Conservation (phyloP, 305 asterid genomes). For the Fraxinus sp. region DNA sequence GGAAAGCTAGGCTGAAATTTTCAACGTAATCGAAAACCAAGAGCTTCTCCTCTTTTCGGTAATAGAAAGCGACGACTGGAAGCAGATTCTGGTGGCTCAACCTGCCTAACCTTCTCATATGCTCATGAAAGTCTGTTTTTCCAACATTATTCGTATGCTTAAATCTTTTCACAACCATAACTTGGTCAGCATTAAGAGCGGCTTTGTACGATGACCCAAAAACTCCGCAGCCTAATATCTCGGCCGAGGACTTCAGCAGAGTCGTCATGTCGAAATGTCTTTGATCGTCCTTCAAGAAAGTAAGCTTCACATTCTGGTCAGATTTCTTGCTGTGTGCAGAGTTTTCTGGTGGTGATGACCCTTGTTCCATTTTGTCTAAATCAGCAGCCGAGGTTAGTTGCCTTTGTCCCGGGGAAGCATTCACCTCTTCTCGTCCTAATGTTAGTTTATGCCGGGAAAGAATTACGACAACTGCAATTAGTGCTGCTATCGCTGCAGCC, state of each 20-base stretch:
- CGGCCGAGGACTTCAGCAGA: constrained; percentile 83
- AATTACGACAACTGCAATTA: constrained; percentile 39
- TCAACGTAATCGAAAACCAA: constrained; percentile 49
- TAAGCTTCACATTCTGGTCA: constrained; percentile 50
- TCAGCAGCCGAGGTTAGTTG: constrained; percentile 23
- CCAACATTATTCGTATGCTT: constrained; percentile 69
- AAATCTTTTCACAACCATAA: constrained; percentile 82
- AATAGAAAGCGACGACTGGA: constrained; percentile 72
- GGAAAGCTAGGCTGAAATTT: constrained; percentile 74
- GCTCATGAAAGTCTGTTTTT: constrained; percentile 75
- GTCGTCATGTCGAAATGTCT: constrained; percentile 70
- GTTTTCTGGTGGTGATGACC: constrained; percentile 36
- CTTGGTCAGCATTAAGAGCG: constrained; percentile 42
- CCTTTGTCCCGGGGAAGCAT: background rate
- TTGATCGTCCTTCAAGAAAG: constrained; percentile 57
- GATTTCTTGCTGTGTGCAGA: constrained; percentile 26
- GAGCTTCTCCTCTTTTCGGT: constrained; percentile 87
- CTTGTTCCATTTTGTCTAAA: constrained; percentile 54
- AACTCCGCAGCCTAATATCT: constrained; percentile 73
- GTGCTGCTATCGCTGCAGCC: constrained; percentile 39
- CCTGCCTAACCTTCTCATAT: constrained; percentile 80
- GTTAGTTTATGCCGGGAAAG: constrained; percentile 38
- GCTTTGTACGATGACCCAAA: constrained; percentile 85
- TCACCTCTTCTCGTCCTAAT: constrained; percentile 12
- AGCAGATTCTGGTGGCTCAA: constrained; percentile 65